Conservation (phyloP, 108 stramenopile species). For the Aurantiochytrium sp. region DNA sequence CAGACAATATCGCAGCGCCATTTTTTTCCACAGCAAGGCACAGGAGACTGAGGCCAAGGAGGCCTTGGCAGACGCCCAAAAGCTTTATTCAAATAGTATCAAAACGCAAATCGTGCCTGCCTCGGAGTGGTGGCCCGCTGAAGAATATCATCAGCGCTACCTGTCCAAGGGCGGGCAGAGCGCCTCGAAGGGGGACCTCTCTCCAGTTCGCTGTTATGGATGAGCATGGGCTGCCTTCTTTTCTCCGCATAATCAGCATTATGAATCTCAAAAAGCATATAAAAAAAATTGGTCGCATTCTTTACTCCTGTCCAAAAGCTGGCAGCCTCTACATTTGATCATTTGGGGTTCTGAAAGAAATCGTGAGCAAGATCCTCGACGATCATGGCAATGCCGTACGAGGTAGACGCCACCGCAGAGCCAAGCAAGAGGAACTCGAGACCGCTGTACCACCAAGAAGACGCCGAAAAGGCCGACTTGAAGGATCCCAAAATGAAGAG, state of each 20-base stretch:
- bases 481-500: constrained; percentile 25
- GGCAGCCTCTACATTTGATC: too few relatives aligned
- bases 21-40: constrained; percentile 67
- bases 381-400: constrained; percentile 17
- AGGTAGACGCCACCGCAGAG: constrained; percentile 1
- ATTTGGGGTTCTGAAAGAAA: background rate
- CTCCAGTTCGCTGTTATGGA: background rate
- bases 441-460: background rate
- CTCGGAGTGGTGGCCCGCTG: constrained; percentile 63
- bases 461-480: background rate
- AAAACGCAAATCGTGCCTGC: constrained; percentile 60
- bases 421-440: constrained; percentile 23
- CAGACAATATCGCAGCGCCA: constrained; percentile 75
- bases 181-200: background rate
- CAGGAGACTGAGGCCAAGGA: constrained; percentile 52
- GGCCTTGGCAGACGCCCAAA: constrained; percentile 48
- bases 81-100: constrained; percentile 22
- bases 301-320: too few relatives aligned
- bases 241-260: too few relatives aligned
- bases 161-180: constrained; percentile 80
- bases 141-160: constrained; percentile 82
- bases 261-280: too few relatives aligned
- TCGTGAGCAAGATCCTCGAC: constrained; percentile 10
- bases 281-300: too few relatives aligned
- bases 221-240: background rate